Evolutionary conservation across 345 rosid genomes (phyloP), one percentile per base, ranked within the genome.

Genomic region (Erodium maritimum): DNA sequence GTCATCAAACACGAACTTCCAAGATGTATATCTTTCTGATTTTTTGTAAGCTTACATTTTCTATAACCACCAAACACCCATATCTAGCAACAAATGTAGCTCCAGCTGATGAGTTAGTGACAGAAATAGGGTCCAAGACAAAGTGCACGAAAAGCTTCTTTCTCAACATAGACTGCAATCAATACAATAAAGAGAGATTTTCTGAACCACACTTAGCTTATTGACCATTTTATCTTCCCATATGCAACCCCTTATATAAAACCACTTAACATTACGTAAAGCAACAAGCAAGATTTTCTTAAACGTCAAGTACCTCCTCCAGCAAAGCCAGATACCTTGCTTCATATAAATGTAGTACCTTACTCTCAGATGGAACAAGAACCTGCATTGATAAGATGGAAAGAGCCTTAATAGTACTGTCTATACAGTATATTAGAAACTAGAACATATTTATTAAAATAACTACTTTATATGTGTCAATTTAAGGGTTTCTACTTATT

Each of bases 41-140:
- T 29, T 23, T 23, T 56, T 25, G n/a, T 55, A 73, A 23, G 61
- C 80, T 81, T 75, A 88, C 96, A 63, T 73, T 85, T 72, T 88
- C 88, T 58, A 88, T 78, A 22, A 71, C 25, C 22, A 85, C 93
- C 71, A 88, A 65, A 63, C 93, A 88, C 23, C 93, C 93, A 54
- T 80, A 81, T 77, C 77, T 71, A 62, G 96, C 93, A 56, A 82
- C 88, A 81, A 85, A 85, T 11, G 93, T 85, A 29, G 84, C 79
- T 65, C 81, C 93, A 18, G 80, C 73, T 9, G 81, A 79, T 24
- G 81, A 71, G 23, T 73, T 73, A 61, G 78, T 82, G 23, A 85
- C 67, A 3, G 79, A 62, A 69, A 88, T 78, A 22, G 93, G 96
- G 68, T 83, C 88, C 58, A 88, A 67, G 62, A 85, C 81, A 67